Percentiles rank a stretch among this genome's conserved stretches.
phyloP scores from a whole-genome alignment of 2,329 filamentous ascomycete genomes.

The Cercospora zeae-maydis region DNA sequence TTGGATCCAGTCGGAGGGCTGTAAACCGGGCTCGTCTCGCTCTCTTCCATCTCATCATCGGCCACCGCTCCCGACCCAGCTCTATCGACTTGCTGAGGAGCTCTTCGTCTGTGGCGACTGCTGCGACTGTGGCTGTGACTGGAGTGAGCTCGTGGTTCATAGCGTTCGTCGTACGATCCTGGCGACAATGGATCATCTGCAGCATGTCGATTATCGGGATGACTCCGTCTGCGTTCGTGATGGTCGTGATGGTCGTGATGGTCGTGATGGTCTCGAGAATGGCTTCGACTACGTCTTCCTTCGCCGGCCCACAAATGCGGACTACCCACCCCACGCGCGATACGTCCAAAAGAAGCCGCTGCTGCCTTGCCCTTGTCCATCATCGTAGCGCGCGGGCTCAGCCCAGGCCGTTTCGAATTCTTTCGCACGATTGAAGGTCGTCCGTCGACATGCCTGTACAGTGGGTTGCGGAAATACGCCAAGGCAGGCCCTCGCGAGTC shows the following conservation, averaged over 20 bases:
- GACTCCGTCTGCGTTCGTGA: constrained; percentile 22
- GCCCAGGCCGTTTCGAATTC: constrained; percentile 32
- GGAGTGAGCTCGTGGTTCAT: constrained; percentile 14
- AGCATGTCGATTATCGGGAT: constrained; percentile 27
- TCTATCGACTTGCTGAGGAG: constrained; percentile 19
- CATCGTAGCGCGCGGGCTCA: constrained; percentile 35
- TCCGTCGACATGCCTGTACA: constrained; percentile 46
- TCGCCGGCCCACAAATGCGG: constrained; percentile 38
- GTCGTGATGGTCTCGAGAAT: constrained; percentile 26
- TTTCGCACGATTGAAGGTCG: constrained; percentile 44
- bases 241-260: constrained; percentile 26
- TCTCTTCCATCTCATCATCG: constrained; percentile 21
- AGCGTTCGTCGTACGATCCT: constrained; percentile 18
- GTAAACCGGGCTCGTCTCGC: constrained; percentile 18
- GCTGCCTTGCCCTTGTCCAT: constrained; percentile 38
- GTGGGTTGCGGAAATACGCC: constrained; percentile 49
- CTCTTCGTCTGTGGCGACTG: constrained; percentile 19
- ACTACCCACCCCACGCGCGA: constrained; percentile 36
- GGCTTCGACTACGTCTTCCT: constrained; percentile 26
- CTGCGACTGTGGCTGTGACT: constrained; percentile 17
- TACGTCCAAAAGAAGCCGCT: constrained; percentile 36
- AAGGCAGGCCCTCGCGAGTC: constrained; percentile 46
- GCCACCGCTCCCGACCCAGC: constrained; percentile 13
- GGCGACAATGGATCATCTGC: constrained; percentile 22
- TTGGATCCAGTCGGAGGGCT: constrained; percentile 22